Base-by-base conservation (phyloP, 495 filamentous ascomycete species). In the Articulospora tetracladia region DNA sequence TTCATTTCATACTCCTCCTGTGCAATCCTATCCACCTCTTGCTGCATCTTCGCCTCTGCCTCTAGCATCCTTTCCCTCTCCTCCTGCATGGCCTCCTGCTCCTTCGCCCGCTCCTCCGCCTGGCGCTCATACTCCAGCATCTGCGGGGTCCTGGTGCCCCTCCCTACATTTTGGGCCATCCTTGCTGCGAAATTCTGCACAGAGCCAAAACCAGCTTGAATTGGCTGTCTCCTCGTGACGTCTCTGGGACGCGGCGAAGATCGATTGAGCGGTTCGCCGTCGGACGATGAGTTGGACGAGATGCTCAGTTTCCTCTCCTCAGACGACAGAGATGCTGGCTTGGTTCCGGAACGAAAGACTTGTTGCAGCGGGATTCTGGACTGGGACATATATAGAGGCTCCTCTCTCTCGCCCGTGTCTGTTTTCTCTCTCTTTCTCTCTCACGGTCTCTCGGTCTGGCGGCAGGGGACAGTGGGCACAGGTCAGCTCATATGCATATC, bases 1-100 rank as follows among this genome's bases (percentile, higher is more conserved):
- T 55, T 62, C 46, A 77, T 81, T 51, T 83, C 83, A 8, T 75
- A 49, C 50, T 75, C 74, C n/a, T 78, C 72, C 1, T 68, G 73
- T 26, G 77, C 73, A 55, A 74, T 72, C 39, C 72, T 65, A 28
- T 76, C 68, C 55, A 77, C 74, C 22, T 70, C 72, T 60, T 53
- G 74, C 71, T 66, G 78, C 59, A 64, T 76, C 68, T 65, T 66
- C 72, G 64, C 72, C 28, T 67, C 77, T 59, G 65, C 76, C 56
- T 69, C 79, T 52, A 71, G 73, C 51, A 73, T 62, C 66, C 55
- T 69, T 56, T 75, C 76, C 73, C 64, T 32, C 53, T 66, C 64
- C 20, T 66, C 60, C 24, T 63, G 46, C 64, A 66, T 66, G 13
- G 25, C 27, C 3, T 75, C 67, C 36, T 66, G 61, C 41, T 62